Percentiles rank a stretch among this genome's conserved stretches.
These are phyloP conservation scores for Pharus latifolius DNA, from an alignment of 176 grass and related monocot species.

Conservation along the genomic window DNA sequence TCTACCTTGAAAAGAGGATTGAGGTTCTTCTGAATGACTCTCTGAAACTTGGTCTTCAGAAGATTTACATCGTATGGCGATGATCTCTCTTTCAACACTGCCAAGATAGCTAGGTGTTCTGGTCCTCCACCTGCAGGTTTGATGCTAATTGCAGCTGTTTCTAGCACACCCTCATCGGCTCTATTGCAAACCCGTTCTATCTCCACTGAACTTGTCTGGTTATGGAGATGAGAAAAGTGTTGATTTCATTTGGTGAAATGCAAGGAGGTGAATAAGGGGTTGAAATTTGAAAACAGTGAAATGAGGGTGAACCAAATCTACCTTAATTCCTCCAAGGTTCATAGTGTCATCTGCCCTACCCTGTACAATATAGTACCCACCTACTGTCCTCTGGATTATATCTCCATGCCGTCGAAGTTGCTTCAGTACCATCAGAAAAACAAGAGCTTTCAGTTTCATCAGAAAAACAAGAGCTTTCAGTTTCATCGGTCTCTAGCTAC, in stretches of 20 bases:
- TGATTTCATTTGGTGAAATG: neutral
- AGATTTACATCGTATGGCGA: conserved; percentile 17
- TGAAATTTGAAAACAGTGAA: neutral
- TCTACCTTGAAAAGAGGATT: conserved; percentile 96
- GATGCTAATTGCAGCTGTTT: conserved; percentile 76
- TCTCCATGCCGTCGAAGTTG: conserved; percentile 88
- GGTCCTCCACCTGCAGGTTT: conserved; percentile 58
- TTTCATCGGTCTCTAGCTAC: neutral
- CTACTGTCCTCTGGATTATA: conserved; percentile 78
- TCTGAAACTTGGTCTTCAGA: conserved; percentile 71
- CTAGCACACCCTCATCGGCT: conserved; percentile 62
- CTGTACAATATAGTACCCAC: conserved; percentile 80
- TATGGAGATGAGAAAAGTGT: neutral
- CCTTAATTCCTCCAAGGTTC: conserved; percentile 99
- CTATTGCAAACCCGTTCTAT: conserved; percentile 81
- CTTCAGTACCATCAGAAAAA: conserved; percentile 19
- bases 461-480: neutral
- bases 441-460: neutral
- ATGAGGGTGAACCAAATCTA: neutral
- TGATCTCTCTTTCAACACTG: conserved; percentile 55
- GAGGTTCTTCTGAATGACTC: conserved; percentile 69
- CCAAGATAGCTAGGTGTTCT: conserved; percentile 74
- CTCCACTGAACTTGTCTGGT: conserved; percentile 94
- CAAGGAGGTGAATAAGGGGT: neutral
- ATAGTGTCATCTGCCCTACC: conserved; percentile 96